Evolutionary conservation across 257 asterid species (phyloP).

Genomic region (Osmanthus fragrans): DNA sequence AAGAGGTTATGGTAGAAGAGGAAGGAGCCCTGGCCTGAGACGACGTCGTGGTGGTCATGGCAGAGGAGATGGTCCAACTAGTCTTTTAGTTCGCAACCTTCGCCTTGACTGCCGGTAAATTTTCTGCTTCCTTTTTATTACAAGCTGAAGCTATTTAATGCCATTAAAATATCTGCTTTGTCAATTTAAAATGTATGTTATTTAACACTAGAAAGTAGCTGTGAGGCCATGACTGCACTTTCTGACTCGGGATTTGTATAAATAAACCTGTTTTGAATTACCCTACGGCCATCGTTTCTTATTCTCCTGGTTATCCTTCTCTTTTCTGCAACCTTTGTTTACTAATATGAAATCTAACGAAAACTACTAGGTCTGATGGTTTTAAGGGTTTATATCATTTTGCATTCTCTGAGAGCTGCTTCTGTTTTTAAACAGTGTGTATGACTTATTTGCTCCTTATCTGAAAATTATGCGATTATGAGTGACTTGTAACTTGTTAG

Average conservation of each 20-base stretch:
- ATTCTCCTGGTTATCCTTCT: not conserved
- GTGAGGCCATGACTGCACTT: not conserved
- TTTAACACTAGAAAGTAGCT: not conserved
- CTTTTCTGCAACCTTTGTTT: too few species aligned
- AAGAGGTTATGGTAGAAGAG: conserved; percentile 35
- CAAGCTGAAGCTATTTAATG: not conserved
- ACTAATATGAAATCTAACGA: too few species aligned
- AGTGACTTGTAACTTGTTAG: not conserved
- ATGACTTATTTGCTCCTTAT: too few species aligned
- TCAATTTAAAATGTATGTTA: not conserved
- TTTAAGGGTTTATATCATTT: too few species aligned
- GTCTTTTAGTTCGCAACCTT: conserved; percentile 90
- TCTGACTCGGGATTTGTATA: not conserved
- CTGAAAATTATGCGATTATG: not conserved
- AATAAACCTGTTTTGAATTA: not conserved
- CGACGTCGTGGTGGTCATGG: conserved; percentile 25
- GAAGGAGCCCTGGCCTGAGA: conserved; percentile 33
- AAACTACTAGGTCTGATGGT: too few species aligned
- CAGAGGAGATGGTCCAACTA: conserved; percentile 73
- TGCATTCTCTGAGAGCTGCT: too few species aligned
- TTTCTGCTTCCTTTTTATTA: not conserved
- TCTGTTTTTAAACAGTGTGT: too few species aligned
- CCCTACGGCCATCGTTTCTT: not conserved
- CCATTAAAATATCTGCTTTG: not conserved
- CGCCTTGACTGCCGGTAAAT: conserved; percentile 81